These are phyloP conservation scores for Claviceps citrina DNA, from an alignment of 2,329 filamentous ascomycete genomes.

Conservation along the genomic window DNA sequence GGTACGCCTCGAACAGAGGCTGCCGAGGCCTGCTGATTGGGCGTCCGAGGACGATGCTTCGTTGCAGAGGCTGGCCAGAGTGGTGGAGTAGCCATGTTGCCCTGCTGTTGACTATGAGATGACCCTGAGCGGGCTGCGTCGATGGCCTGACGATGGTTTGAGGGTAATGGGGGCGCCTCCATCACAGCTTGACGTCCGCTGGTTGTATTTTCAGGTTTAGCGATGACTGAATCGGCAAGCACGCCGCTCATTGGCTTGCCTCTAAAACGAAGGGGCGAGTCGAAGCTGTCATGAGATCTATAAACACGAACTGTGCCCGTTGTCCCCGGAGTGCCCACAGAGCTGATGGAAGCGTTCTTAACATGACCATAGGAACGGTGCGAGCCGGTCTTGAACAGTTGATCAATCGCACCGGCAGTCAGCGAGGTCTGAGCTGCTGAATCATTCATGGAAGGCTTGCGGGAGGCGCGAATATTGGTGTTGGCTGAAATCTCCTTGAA, in stretches of 20 bases:
- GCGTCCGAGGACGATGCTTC: conserved; percentile 44
- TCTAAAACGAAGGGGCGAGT: conserved; percentile 25
- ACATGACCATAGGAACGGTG: conserved; percentile 14
- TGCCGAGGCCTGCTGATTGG: conserved; percentile 32
- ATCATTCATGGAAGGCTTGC: conserved; percentile 42
- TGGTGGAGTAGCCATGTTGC: conserved; percentile 74
- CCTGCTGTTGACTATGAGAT: conserved; percentile 27
- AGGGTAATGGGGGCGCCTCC: conserved; percentile 55
- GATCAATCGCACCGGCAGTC: conserved; percentile 69
- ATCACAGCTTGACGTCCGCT: conserved; percentile 39
- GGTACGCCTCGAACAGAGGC: conserved; percentile 35
- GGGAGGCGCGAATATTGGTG: conserved; percentile 23
- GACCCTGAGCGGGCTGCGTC: conserved; percentile 56
- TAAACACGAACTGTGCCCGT: conserved; percentile 28
- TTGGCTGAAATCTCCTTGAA: conserved; percentile 51
- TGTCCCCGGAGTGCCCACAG: conserved; percentile 21
- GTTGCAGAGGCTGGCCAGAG: conserved; percentile 61
- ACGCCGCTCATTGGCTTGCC: conserved; percentile 24
- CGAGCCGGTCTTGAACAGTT: conserved; percentile 41
- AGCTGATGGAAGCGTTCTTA: conserved; percentile 22
- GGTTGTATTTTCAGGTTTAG: conserved; percentile 55
- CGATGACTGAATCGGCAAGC: conserved; percentile 22
- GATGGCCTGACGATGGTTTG: conserved; percentile 72
- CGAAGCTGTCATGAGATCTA: conserved; percentile 34
- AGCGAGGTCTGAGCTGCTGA: conserved; percentile 70